These are phyloP conservation scores for Rhodofomes roseus DNA, from an alignment of 1,284 basidiomycete species.

Conservation along the genomic window DNA sequence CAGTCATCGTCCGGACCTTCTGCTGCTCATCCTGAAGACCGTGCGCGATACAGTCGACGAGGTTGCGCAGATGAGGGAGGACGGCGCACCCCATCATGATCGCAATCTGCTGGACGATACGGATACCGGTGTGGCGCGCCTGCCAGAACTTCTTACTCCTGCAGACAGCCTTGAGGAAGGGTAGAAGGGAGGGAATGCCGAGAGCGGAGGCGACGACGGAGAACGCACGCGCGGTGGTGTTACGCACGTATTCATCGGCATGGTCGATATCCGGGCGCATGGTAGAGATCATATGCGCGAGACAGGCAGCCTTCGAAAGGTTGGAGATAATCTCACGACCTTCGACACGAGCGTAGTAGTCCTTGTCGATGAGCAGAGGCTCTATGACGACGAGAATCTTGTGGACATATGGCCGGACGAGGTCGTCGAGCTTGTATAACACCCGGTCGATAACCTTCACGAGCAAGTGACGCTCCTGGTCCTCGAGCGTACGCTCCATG, in stretches of 20 bases:
- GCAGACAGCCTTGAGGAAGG: slow-evolving; percentile 98
- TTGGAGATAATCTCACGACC: slow-evolving; percentile 99
- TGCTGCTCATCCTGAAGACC: slow-evolving; percentile 98
- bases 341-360: slow-evolving; percentile 99
- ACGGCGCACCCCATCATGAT: slow-evolving; percentile 99
- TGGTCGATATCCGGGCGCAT: slow-evolving; percentile 99
- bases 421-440: slow-evolving; percentile 98
- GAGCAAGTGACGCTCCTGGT: slow-evolving; percentile 96
- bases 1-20: slow-evolving; percentile 99
- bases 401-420: slow-evolving; percentile 98
- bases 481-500: slow-evolving; percentile 98
- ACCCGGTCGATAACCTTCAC: slow-evolving; percentile 99
- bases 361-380: slow-evolving; percentile 97
- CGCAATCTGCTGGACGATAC: slow-evolving; percentile 99
- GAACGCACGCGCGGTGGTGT: slow-evolving; percentile 98
- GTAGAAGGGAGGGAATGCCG: slow-evolving; percentile 95
- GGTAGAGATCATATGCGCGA: slow-evolving; percentile 99
- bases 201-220: slow-evolving; percentile 98
- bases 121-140: slow-evolving; percentile 97
- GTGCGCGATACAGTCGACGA: slow-evolving; percentile 95
- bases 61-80: slow-evolving; percentile 92
- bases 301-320: slow-evolving; percentile 96
- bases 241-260: slow-evolving; percentile 98
- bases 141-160: slow-evolving; percentile 99
- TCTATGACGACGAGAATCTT: slow-evolving; percentile 99